phyloP scores from a whole-genome alignment of 352 stramenopile species.

The Globisporangium uncinulatum region DNA sequence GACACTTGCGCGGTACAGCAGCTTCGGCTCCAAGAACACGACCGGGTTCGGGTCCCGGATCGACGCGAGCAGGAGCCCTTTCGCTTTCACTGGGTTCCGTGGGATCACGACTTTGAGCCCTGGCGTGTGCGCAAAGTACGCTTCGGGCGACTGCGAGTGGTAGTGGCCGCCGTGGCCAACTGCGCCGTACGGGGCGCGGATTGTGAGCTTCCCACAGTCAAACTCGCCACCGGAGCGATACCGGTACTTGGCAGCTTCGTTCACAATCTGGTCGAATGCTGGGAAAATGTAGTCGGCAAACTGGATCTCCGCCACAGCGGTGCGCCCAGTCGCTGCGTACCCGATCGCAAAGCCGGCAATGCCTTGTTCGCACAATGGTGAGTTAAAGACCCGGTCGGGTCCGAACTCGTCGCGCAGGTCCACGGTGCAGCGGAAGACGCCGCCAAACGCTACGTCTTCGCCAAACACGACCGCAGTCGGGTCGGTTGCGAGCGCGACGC shows the following conservation, averaged over 20 bases:
- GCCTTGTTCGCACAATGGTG: constrained; percentile 93
- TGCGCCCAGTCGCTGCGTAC: constrained; percentile 94
- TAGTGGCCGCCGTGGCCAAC: constrained; percentile 93
- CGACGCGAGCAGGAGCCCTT: constrained; percentile 93
- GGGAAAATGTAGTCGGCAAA: constrained; percentile 98
- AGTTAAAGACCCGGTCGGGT: constrained; percentile 95
- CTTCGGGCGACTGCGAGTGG: constrained; percentile 95
- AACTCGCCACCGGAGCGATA: constrained; percentile 98
- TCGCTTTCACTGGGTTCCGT: constrained; percentile 91
- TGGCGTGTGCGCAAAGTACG: constrained; percentile 96
- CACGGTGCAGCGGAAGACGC: constrained; percentile 97
- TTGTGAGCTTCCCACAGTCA: constrained; percentile 95
- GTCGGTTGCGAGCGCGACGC: constrained; percentile 87
- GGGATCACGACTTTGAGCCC: constrained; percentile 98
- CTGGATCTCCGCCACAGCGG: constrained; percentile 97
- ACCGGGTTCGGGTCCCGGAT: constrained; percentile 96
- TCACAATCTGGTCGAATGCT: constrained; percentile 96
- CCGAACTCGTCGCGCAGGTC: constrained; percentile 94
- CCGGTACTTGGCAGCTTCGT: constrained; percentile 97
- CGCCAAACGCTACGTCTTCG: constrained; percentile 98
- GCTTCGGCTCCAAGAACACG: constrained; percentile 98
- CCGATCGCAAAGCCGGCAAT: constrained; percentile 96
- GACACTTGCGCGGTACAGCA: constrained; percentile 95
- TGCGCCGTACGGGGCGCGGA: constrained; percentile 94
- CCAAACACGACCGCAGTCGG: constrained; percentile 92